A percentile compares a stretch with the other conserved stretches of the same genome.
Evolutionary conservation across 495 filamentous ascomycete genomes (phyloP).

Genomic region (Trichocladium uniseriatum): DNA sequence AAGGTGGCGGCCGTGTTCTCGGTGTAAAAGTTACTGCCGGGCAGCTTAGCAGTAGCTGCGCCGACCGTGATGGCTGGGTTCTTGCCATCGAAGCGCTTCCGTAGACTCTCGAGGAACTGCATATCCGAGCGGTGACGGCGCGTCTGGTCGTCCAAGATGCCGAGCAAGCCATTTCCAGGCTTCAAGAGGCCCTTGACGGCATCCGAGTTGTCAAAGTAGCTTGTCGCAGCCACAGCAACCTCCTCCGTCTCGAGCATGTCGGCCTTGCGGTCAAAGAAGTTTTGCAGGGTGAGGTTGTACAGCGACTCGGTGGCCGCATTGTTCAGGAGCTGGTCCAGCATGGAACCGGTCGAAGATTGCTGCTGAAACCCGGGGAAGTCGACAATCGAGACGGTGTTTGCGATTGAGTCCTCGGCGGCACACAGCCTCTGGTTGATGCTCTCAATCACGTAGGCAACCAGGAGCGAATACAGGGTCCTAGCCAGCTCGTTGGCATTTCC

Average conservation of each 20-base stretch:
- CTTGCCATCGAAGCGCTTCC: constrained; percentile 87
- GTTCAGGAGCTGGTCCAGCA: constrained; percentile 85
- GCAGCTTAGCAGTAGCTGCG: constrained; percentile 54
- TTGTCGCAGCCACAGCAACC: constrained; percentile 76
- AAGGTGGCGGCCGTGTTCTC: constrained; percentile 68
- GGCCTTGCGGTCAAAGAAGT: constrained; percentile 88
- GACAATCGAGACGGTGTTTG: constrained; percentile 87
- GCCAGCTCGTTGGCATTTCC: constrained; percentile 90
- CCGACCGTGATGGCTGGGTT: constrained; percentile 80
- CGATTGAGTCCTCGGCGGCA: constrained; percentile 76
- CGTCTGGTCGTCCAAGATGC: constrained; percentile 93
- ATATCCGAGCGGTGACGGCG: constrained; percentile 76
- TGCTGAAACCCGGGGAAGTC: constrained; percentile 96
- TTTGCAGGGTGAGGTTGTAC: constrained; percentile 87
- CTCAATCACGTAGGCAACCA: constrained; percentile 90
- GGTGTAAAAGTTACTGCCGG: constrained; percentile 75
- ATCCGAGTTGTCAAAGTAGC: constrained; percentile 96
- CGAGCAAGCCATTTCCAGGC: constrained; percentile 80
- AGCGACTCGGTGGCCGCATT: constrained; percentile 87
- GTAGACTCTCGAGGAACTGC: constrained; percentile 81
- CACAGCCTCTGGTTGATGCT: constrained; percentile 84
- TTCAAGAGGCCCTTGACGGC: constrained; percentile 86
- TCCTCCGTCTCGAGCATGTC: constrained; percentile 90
- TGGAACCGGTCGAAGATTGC: constrained; percentile 67
- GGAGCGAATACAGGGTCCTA: constrained; percentile 85